Evolutionary conservation across 306 rosid genomes (phyloP), one percentile per base, ranked within the genome.

Genomic region (Lotus japonicus): DNA sequence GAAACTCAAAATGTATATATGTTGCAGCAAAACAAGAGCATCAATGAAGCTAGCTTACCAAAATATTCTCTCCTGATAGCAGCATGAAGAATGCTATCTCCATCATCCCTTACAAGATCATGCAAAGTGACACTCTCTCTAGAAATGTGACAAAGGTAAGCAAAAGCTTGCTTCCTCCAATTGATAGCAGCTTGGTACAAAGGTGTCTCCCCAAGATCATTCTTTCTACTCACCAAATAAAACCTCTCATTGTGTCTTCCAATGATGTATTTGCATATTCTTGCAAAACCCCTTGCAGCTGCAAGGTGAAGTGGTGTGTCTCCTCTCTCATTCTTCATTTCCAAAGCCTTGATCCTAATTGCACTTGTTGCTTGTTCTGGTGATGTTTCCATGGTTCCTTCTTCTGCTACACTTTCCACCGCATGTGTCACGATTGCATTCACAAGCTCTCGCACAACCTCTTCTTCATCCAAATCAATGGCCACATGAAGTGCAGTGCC

Each of bases 51-150:
- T 4, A 31, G 36, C 36, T 52, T 68, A 77, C 81, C 77, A 3
- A 77, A 70, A 26, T 46, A 77, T 56, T 77, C 72, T 26, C 66
- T 66, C 0, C 9, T 2, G 41, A 77, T 70, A 19, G 72, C 77
- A 4, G 48, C 26, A n/a, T 70, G 81, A 46, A 77, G 81, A 23
- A 70, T 77, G 11, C 62, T 77, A 18, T 77, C 77, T 7, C 81
- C 76, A 10, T 76, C 44, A 0, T 53, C 0, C 4, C 81, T 6
- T 0, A 61, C 60, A 33, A 76, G 81, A 19, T 69, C 59, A 0
- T 7, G 4, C 71, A 68, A 42, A 7, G 2, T 7, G 2, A 56
- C 44, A 0, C 0, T 51, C 9, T 33, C 4, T 3, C 4, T 0
- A 0, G 61, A 69, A 28, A 64, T 13, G 33, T 12, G 0, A 12